phyloP scores from a whole-genome alignment of 805 yeast species.

The Candida caryicola region DNA sequence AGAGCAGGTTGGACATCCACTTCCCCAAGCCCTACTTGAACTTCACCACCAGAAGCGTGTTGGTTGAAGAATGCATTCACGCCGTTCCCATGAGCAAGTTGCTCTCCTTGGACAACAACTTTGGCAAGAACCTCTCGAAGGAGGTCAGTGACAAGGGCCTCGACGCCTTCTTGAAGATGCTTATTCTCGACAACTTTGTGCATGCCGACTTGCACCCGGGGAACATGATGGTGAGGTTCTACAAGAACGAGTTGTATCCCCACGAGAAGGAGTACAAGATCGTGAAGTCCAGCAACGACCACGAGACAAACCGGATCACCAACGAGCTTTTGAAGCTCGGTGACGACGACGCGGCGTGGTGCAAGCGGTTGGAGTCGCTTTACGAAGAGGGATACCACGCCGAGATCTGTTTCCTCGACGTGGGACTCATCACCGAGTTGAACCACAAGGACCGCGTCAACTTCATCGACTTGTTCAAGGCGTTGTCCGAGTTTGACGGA shows the following conservation, averaged over 20 bases:
- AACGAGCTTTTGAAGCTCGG: conserved; percentile 36
- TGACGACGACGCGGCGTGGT: conserved; percentile 42
- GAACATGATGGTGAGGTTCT: conserved; percentile 75
- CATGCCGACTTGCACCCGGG: conserved; percentile 99
- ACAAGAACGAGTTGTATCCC: conserved; percentile 45
- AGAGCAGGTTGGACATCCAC: conserved; percentile 53
- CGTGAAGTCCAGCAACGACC: conserved; percentile 42
- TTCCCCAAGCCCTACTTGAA: conserved; percentile 77
- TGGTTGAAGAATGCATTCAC: conserved; percentile 80
- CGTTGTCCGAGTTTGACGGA: conserved; percentile 90
- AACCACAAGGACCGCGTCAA: conserved; percentile 74
- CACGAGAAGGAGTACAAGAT: conserved; percentile 44
- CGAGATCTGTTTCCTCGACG: conserved; percentile 86
- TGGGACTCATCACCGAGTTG: conserved; percentile 90
- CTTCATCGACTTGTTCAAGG: conserved; percentile 84
- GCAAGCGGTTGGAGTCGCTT: conserved; percentile 43
- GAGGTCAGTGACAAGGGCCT: conserved; percentile 77
- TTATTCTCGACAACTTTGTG: conserved; percentile 86
- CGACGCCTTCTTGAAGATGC: conserved; percentile 90
- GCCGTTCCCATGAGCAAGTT: conserved; percentile 81
- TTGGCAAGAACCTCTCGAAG: conserved; percentile 56
- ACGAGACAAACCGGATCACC: conserved; percentile 47
- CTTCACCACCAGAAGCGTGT: conserved; percentile 64
- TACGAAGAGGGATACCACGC: conserved; percentile 66
- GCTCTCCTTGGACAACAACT: conserved; percentile 46